A percentile compares a stretch with the other conserved stretches of the same genome.
These are phyloP conservation scores for Tephrocybe sp. DNA, from an alignment of 768 basidiomycete species.

Conservation along the genomic window DNA sequence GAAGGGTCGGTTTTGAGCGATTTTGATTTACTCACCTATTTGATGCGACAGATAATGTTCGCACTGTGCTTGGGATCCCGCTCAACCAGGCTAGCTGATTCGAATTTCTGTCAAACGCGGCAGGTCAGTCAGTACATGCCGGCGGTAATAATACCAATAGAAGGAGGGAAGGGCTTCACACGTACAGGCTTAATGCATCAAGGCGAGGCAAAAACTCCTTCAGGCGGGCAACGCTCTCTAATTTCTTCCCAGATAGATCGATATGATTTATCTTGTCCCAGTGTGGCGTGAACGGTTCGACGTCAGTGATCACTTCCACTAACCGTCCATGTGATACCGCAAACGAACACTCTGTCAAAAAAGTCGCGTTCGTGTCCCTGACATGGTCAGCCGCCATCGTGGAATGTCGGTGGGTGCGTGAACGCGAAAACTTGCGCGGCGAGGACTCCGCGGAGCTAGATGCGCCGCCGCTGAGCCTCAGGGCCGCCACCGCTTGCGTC, in stretches of 20 bases:
- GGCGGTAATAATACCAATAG: neutral
- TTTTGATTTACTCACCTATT: conserved; percentile 51
- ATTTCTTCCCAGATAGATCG: conserved; percentile 67
- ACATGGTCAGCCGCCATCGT: conserved; percentile 29
- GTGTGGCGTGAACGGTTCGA: conserved; percentile 90
- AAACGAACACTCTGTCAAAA: conserved; percentile 97
- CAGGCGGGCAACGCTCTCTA: conserved; percentile 77
- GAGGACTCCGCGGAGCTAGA: conserved; percentile 25
- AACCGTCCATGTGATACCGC: conserved; percentile 89
- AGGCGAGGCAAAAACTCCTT: conserved; percentile 90
- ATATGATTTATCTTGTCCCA: conserved; percentile 83
- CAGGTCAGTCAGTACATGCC: neutral
- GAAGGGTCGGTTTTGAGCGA: neutral
- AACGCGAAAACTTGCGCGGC: conserved; percentile 43
- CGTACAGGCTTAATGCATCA: conserved; percentile 74
- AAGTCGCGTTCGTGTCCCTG: conserved; percentile 44
- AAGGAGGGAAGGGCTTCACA: conserved; percentile 17
- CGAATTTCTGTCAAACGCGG: conserved; percentile 47
- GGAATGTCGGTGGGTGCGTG: conserved; percentile 36
- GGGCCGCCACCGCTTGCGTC: conserved; percentile 36
- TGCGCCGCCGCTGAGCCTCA: no score
- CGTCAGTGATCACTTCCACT: conserved; percentile 89
- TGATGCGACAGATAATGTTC: conserved; percentile 74
- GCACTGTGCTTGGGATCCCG: conserved; percentile 66
- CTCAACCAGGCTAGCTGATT: conserved; percentile 80